Percentiles rank a stretch among this genome's conserved stretches.
These are phyloP conservation scores for Coniferiporia sulphurascens DNA, from an alignment of 1,284 basidiomycete species.

Conservation along the genomic window DNA sequence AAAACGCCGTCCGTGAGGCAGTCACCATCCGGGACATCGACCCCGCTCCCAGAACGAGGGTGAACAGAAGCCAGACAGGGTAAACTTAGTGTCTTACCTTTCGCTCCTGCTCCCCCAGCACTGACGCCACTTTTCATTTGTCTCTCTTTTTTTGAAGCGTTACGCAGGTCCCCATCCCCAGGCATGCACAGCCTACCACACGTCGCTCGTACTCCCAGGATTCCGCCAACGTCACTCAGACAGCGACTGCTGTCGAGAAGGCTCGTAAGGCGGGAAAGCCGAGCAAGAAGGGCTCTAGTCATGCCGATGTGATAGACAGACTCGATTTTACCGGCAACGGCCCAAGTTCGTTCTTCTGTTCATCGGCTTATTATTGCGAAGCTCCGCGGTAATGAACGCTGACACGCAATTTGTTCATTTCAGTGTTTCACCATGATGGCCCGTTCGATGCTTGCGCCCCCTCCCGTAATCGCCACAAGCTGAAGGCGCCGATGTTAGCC, in stretches of 20 bases:
- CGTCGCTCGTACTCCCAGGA: constrained; percentile 72
- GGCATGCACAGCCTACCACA: constrained; percentile 32
- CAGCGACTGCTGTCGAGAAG: constrained; percentile 44
- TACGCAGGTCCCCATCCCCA: constrained; percentile 26
- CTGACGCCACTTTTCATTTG: constrained; percentile 21
- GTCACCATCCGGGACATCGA: constrained; percentile 41
- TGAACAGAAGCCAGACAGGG: constrained; percentile 44
- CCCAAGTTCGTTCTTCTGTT: constrained; percentile 50
- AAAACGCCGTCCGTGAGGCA: constrained; percentile 62
- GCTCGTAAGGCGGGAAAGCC: constrained; percentile 39
- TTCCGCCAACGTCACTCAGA: constrained; percentile 34
- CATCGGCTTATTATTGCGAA: constrained; percentile 18
- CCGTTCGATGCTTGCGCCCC: constrained; percentile 86
- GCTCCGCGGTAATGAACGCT: background rate
- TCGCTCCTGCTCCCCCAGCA: constrained; percentile 11
- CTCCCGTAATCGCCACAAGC: constrained; percentile 73
- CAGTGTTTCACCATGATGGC: constrained; percentile 86
- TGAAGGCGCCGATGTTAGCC: constrained; percentile 75
- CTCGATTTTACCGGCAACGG: constrained; percentile 66
- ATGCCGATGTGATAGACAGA: constrained; percentile 63
- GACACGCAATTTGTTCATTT: constrained; percentile 13
- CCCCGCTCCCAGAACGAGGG: constrained; percentile 36
- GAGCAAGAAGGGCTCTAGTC: constrained; percentile 63
- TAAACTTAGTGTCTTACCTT: constrained; percentile 26
- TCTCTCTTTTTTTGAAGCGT: constrained; percentile 19